A percentile compares a stretch with the other conserved stretches of the same genome.
phyloP scores from a whole-genome alignment of 306 rosid genomes.

The Citrullus mucosospermus region DNA sequence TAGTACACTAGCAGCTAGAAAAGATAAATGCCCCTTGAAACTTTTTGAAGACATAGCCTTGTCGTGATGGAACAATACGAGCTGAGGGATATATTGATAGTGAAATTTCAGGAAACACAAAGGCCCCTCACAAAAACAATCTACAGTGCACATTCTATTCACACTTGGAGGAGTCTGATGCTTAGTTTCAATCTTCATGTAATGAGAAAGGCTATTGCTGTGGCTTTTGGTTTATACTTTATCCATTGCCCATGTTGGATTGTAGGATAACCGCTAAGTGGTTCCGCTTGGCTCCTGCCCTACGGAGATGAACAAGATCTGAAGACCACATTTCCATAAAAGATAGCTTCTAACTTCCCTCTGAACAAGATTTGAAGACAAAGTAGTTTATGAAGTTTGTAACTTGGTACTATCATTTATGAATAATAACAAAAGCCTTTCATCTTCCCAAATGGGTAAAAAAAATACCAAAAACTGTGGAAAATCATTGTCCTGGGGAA shows the following conservation, averaged over 20 bases:
- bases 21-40: background rate
- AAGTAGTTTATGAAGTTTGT: background rate
- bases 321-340: background rate
- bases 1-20: background rate
- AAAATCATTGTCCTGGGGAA: too few species aligned
- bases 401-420: background rate
- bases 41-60: background rate
- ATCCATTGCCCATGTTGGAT: background rate
- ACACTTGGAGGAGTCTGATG: background rate
- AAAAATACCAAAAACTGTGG: background rate
- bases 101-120: conserved; percentile 3
- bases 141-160: background rate
- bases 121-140: background rate
- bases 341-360: background rate
- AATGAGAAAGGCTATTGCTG: background rate
- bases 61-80: background rate
- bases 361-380: background rate
- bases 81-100: background rate
- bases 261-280: background rate
- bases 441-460: background rate
- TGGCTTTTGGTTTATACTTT: background rate
- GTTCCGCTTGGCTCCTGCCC: too few species aligned
- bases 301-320: too few species aligned
- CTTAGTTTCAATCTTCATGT: conserved; percentile 2
- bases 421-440: background rate